Evolutionary conservation across 305 asterid genomes (phyloP).

Genomic region (Plantago rigida): DNA sequence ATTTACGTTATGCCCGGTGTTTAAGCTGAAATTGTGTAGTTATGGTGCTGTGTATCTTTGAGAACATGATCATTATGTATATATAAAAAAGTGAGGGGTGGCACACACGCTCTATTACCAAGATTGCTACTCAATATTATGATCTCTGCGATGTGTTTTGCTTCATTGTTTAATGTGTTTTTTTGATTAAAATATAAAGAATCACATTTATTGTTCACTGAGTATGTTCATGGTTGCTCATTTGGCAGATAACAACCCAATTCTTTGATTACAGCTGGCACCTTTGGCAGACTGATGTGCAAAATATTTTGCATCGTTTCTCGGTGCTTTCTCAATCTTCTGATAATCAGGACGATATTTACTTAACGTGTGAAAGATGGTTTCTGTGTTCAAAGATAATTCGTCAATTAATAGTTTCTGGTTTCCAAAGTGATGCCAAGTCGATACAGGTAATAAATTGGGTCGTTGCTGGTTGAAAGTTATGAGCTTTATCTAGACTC

Average conservation of each 20-base stretch:
- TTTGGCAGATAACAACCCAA: slow-evolving; percentile 85
- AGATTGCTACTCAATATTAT: slow-evolving; percentile 3
- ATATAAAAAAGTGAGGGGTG: no score
- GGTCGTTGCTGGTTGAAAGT: slow-evolving; percentile 10
- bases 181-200: slow-evolving; percentile 15
- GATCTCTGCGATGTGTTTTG: neutral
- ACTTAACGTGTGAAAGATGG: slow-evolving; percentile 90
- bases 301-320: slow-evolving; percentile 66
- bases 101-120: neutral
- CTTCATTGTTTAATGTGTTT: slow-evolving; percentile 17
- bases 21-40: neutral
- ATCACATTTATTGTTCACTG: slow-evolving; percentile 19
- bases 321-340: slow-evolving; percentile 63
- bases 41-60: neutral
- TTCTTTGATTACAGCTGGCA: slow-evolving; percentile 97
- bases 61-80: neutral
- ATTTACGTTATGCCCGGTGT: neutral
- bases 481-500: slow-evolving; percentile 12
- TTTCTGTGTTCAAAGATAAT: slow-evolving; percentile 82
- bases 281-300: slow-evolving; percentile 90
- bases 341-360: slow-evolving; percentile 64
- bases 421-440: slow-evolving; percentile 72
- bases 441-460: slow-evolving; percentile 50
- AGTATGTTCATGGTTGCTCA: slow-evolving; percentile 30
- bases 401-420: slow-evolving; percentile 71